Evolutionary conservation across 345 rosid species (phyloP).

Genomic region (Dipteronia sinensis): DNA sequence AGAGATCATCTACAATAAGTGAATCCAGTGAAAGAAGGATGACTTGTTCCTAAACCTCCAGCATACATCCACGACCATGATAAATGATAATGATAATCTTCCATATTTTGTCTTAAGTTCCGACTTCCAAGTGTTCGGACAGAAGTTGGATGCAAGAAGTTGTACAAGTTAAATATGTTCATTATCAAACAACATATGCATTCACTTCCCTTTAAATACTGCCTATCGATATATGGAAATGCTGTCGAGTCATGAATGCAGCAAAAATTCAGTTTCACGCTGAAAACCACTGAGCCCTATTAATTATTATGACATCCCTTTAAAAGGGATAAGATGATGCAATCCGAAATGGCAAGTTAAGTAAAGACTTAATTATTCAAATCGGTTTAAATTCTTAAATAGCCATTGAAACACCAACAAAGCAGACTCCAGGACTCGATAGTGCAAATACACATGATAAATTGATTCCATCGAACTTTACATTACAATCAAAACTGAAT

Average conservation of each 20-base stretch:
- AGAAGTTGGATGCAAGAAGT: neutral
- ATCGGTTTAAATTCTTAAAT: neutral
- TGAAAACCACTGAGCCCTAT: neutral
- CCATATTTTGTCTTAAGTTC: neutral
- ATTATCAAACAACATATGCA: conserved; percentile 12
- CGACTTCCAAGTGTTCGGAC: neutral
- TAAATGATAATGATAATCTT: neutral
- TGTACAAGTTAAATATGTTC: neutral
- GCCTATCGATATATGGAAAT: conserved; percentile 6
- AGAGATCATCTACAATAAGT: neutral
- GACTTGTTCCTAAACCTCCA: neutral
- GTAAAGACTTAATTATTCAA: neutral
- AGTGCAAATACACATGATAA: neutral
- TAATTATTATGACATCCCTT: neutral
- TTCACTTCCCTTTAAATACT: neutral
- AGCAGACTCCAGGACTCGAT: neutral
- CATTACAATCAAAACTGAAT: neutral
- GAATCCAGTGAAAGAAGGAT: neutral
- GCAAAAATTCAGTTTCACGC: neutral
- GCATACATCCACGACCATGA: neutral
- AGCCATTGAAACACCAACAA: neutral
- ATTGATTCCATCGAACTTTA: neutral
- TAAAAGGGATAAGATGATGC: neutral
- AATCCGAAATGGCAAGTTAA: neutral
- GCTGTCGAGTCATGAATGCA: neutral